phyloP scores from a whole-genome alignment of 257 asterid genomes.

The Lantana camara region DNA sequence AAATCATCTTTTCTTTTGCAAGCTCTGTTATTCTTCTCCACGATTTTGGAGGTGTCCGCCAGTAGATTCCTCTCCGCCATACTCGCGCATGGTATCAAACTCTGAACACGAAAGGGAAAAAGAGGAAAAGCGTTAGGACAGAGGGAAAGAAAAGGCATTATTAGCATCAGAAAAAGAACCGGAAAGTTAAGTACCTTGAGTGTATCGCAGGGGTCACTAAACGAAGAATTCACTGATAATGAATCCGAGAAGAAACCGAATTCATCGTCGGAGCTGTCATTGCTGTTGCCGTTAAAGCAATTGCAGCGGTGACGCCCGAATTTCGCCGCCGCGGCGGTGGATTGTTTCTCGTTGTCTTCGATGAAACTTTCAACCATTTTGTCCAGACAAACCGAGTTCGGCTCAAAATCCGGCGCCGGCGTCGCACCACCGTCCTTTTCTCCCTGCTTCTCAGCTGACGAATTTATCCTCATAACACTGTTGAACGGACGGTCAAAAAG shows the following conservation, averaged over 20 bases:
- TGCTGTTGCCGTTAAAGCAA: slow-evolving; percentile 76
- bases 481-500: slow-evolving; percentile 87
- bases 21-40: slow-evolving; percentile 59
- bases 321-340: slow-evolving; percentile 44
- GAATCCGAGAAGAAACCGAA: slow-evolving; percentile 50
- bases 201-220: slow-evolving; percentile 52
- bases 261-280: slow-evolving; percentile 87
- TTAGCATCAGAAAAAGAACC: background rate
- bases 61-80: slow-evolving; percentile 70
- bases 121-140: background rate
- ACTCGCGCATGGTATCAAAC: slow-evolving; percentile 71
- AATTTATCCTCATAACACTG: slow-evolving; percentile 58
- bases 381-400: slow-evolving; percentile 77
- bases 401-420: slow-evolving; percentile 60
- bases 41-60: slow-evolving; percentile 72
- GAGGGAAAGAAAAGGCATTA: background rate
- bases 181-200: slow-evolving; percentile 58
- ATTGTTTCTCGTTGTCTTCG: slow-evolving; percentile 67
- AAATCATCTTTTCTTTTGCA: slow-evolving; percentile 69
- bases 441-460: slow-evolving; percentile 55
- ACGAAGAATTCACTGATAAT: slow-evolving; percentile 43
- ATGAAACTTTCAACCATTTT: slow-evolving; percentile 80
- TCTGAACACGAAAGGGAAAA: slow-evolving; percentile 36
- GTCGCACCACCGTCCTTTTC: slow-evolving; percentile 43
- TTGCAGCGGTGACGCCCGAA: slow-evolving; percentile 77